Conservation (phyloP, 345 rosid genomes). For the Eucalyptus decipiens region DNA sequence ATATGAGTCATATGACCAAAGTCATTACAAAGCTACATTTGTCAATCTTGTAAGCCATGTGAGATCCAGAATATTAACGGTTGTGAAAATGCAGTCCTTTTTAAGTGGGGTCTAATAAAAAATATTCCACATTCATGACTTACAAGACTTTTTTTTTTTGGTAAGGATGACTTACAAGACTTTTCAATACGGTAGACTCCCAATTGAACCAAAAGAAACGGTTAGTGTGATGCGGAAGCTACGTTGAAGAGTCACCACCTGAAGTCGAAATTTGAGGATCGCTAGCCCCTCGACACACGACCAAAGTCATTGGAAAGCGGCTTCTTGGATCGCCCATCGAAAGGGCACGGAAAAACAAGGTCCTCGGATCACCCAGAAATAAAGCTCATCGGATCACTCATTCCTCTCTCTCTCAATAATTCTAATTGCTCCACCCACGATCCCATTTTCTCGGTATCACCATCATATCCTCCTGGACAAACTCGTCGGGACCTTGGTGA, state of each 20-base stretch:
- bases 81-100: neutral
- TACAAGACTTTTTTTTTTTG: too few species aligned
- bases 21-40: neutral
- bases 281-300: neutral
- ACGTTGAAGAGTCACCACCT: neutral
- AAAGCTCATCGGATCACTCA: neutral
- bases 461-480: neutral
- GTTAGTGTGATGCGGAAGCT: neutral
- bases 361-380: neutral
- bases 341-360: neutral
- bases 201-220: neutral
- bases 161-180: neutral
- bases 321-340: neutral
- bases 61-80: neutral
- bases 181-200: rapidly evolving
- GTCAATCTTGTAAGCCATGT: neutral
- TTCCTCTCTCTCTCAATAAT: neutral
- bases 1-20: neutral
- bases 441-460: neutral
- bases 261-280: neutral
- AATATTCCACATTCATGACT: neutral
- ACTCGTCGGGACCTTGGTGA: neutral
- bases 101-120: neutral
- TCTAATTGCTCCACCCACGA: neutral
- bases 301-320: neutral